A percentile compares a stretch with the other conserved stretches of the same genome.
These are phyloP conservation scores for Cryphonectria parasitica DNA, from an alignment of 2,329 filamentous ascomycete genomes.

Conservation along the genomic window DNA sequence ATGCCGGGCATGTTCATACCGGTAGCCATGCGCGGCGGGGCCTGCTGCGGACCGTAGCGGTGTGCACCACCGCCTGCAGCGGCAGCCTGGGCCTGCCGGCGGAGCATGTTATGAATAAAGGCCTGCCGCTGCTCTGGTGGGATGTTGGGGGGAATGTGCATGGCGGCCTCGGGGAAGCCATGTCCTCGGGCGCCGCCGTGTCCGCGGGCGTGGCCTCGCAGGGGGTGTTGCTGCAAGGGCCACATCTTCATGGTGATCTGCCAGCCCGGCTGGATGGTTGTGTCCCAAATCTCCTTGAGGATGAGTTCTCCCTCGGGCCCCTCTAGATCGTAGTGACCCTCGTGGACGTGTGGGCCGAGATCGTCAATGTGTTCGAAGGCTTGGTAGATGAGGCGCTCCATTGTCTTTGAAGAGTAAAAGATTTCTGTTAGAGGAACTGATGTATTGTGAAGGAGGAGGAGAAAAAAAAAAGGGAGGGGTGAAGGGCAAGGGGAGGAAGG, in stretches of 20 bases:
- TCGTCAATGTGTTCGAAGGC: constrained; percentile 79
- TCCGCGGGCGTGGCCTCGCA: constrained; percentile 30
- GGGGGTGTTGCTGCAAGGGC: constrained; percentile 50
- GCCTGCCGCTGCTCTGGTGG: constrained; percentile 7
- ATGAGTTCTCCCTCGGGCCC: constrained; percentile 83
- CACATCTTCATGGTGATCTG: constrained; percentile 63
- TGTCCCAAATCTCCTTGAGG: constrained; percentile 80
- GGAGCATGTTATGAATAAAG: background rate
- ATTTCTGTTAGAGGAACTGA: background rate
- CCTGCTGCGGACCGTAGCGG: background rate
- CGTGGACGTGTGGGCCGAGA: constrained; percentile 74
- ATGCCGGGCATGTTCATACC: background rate
- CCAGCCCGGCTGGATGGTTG: constrained; percentile 79
- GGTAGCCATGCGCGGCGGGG: background rate
- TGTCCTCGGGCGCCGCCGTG: constrained; percentile 19
- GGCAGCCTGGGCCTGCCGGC: constrained; percentile 13
- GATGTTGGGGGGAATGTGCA: constrained; percentile 19
- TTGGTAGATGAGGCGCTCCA: constrained; percentile 82
- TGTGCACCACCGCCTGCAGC: background rate
- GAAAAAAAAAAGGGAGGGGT: background rate
- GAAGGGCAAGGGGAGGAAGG: too few relatives aligned
- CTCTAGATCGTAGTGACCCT: constrained; percentile 79
- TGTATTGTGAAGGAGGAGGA: background rate
- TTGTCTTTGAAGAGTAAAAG: constrained; percentile 58
- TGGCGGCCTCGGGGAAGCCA: background rate